Evolutionary conservation across 148 eudicot genomes (phyloP), one percentile per base, ranked within the genome.

Genomic region (Mesembryanthemum crystallinum): DNA sequence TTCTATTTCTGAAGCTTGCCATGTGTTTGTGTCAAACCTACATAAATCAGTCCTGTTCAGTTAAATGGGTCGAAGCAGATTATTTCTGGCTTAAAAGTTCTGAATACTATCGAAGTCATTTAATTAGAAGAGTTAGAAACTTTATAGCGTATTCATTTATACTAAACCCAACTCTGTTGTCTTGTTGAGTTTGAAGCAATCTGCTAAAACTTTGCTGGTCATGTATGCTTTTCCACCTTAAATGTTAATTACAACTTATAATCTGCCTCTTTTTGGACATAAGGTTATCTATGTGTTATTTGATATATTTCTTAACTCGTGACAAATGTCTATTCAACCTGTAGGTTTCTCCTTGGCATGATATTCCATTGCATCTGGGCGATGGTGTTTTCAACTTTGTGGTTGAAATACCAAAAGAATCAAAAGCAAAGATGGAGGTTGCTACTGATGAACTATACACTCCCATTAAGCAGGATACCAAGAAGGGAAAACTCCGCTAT

Each of bases 301-400:
- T 67, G 51, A 73, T 61, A 9, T 35, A 52, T 12, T 25, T 43
- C n/a, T n/a, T 37, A 8, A 23, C 14, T 55, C 13, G 7, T 18
- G 21, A 2, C 15, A 58, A 11, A 7, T 55, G 12, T 49, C 52
- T 67, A 45, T 27, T 43, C 33, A 43, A 43, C 67, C 29, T 85
- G 80, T 87, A 94, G 98, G 81, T 94, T 79, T 94, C 98, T 62
- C 97, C 98, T 52, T 94, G 98, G 98, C 98, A 92, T 83, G 97
- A 94, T 79, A 83, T 94, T 57, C 98, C 98, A 17, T 75, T 94
- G 77, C 88, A 86, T 42, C 57, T 90, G 83, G 96, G 92, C 74
- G 91, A 94, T 92, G 97, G 97, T 58, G 86, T 78, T 68, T 94
- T 88, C 83, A 94, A 88, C 83, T 92, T 87, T 75, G 82, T 94